Conservation (phyloP, 495 filamentous ascomycete species). For the Tuber brumale region DNA sequence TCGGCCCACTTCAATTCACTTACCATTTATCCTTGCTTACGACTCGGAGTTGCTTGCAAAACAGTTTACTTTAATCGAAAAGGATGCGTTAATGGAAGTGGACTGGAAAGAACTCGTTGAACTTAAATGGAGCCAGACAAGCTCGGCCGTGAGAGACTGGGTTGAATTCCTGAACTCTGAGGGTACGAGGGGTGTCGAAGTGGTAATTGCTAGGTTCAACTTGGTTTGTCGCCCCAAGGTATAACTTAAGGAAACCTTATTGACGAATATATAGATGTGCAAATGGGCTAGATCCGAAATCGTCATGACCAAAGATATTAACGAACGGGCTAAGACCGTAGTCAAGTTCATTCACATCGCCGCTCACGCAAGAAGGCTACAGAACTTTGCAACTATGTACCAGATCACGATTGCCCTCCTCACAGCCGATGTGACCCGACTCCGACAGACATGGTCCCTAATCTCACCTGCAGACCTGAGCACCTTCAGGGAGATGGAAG, state of each 20-base stretch:
- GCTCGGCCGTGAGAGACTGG: slow-evolving; percentile 66
- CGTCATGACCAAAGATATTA: slow-evolving; percentile 70
- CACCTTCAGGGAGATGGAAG: slow-evolving; percentile 73
- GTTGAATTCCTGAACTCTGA: slow-evolving; percentile 82
- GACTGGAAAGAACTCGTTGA: slow-evolving; percentile 98
- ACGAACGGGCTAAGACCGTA: slow-evolving; percentile 77
- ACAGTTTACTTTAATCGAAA: slow-evolving; percentile 92
- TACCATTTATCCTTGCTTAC: slow-evolving; percentile 88
- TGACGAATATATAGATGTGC: slow-evolving; percentile 54
- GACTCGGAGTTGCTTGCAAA: slow-evolving; percentile 85
- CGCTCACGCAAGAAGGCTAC: slow-evolving; percentile 69
- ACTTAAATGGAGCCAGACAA: slow-evolving; percentile 72
- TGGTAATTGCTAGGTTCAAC: slow-evolving; percentile 96
- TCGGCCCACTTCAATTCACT: slow-evolving; percentile 51
- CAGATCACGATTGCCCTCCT: slow-evolving; percentile 89
- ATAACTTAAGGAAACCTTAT: neutral
- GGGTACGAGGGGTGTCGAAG: slow-evolving; percentile 78
- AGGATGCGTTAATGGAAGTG: slow-evolving; percentile 89
- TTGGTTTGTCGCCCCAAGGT: slow-evolving; percentile 44
- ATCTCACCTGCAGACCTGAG: slow-evolving; percentile 64
- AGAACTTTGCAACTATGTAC: slow-evolving; percentile 95
- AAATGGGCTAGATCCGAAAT: slow-evolving; percentile 95
- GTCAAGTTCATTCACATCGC: slow-evolving; percentile 92
- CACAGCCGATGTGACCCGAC: slow-evolving; percentile 68
- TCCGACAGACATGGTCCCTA: slow-evolving; percentile 73